These are phyloP conservation scores for Bimuria novae-zelandiae DNA, from an alignment of 2,329 filamentous ascomycete species.

Conservation along the genomic window DNA sequence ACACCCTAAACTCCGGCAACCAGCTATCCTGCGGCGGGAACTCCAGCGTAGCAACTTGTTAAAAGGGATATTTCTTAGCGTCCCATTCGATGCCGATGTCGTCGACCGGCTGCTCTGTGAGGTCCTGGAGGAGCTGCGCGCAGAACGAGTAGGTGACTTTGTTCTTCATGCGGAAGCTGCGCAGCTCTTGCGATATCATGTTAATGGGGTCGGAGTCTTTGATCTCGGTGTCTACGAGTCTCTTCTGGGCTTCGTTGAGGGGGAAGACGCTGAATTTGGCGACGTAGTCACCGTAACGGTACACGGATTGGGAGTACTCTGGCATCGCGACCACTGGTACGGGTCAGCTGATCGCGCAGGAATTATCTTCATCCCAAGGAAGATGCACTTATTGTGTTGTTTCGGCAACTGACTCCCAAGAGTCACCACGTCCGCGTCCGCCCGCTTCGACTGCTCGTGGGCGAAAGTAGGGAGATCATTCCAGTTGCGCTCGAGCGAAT, in stretches of 20 bases:
- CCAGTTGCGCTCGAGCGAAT: slow-evolving; percentile 32
- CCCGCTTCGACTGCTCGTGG: slow-evolving; percentile 48
- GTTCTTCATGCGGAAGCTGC: slow-evolving; percentile 21
- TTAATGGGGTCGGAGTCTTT: slow-evolving; percentile 33
- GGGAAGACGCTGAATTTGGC: slow-evolving; percentile 55
- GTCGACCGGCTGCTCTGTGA: slow-evolving; percentile 50
- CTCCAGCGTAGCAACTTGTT: slow-evolving; percentile 51
- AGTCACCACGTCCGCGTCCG: slow-evolving; percentile 42
- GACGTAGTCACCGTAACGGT: slow-evolving; percentile 55
- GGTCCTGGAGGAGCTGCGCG: slow-evolving; percentile 53
- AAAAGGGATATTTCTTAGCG: slow-evolving; percentile 53
- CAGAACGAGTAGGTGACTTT: slow-evolving; percentile 44
- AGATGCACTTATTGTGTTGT: slow-evolving; percentile 24
- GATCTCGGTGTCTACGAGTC: slow-evolving; percentile 44
- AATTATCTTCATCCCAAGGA: background rate
- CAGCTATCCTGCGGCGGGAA: slow-evolving; percentile 48
- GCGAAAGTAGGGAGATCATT: slow-evolving; percentile 29
- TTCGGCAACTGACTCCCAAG: slow-evolving; percentile 28
- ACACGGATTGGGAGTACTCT: slow-evolving; percentile 55
- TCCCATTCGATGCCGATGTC: slow-evolving; percentile 51
- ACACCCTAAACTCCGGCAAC: slow-evolving; percentile 47
- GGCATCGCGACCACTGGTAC: slow-evolving; percentile 32
- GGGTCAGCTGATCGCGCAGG: background rate
- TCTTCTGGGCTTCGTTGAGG: slow-evolving; percentile 47
- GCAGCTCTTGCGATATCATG: slow-evolving; percentile 28